Evolutionary conservation across 1,284 basidiomycete species (phyloP).

Genomic region (Microbotryum silenes-acaulis): DNA sequence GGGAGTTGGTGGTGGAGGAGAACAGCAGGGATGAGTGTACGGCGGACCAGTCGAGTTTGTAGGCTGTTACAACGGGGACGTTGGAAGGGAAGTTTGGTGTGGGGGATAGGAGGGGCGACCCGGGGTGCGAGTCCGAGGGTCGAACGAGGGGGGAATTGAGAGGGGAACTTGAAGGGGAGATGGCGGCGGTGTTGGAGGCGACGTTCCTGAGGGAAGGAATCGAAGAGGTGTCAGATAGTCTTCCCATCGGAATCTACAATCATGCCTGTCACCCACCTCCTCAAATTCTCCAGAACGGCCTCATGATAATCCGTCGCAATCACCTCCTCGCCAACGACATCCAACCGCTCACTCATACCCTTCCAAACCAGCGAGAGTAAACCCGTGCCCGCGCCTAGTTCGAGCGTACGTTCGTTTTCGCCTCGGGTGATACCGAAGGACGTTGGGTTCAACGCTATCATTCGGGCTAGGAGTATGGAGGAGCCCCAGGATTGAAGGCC

Average conservation of each 20-base stretch:
- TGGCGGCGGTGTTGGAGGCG: constrained; percentile 48
- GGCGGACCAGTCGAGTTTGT: constrained; percentile 32
- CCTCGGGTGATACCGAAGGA: constrained; percentile 47
- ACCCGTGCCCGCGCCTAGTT: constrained; percentile 82
- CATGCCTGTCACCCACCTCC: constrained; percentile 14
- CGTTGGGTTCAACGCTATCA: constrained; percentile 56
- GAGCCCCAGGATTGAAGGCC: constrained; percentile 89
- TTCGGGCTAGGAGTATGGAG: constrained; percentile 70
- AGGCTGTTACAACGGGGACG: constrained; percentile 13
- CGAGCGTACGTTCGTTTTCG: constrained; percentile 52
- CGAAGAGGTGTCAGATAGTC: too few relatives aligned
- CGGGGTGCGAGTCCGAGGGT: constrained; percentile 2
- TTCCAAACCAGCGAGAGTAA: constrained; percentile 47
- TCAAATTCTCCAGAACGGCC: constrained; percentile 64
- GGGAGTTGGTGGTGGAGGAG: constrained; percentile 11
- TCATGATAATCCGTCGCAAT: constrained; percentile 65
- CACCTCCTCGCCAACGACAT: constrained; percentile 1
- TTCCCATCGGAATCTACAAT: too few relatives aligned
- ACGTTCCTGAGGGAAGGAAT: constrained; percentile 49
- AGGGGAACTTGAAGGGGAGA: constrained; percentile 10
- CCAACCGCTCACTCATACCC: constrained; percentile 24
- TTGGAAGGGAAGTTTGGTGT: neutral
- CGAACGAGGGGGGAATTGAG: constrained; percentile 7
- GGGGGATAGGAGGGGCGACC: constrained; percentile 8
- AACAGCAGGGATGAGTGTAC: constrained; percentile 25